phyloP scores from a whole-genome alignment of 257 asterid genomes.

The Penstemon barbatus region DNA sequence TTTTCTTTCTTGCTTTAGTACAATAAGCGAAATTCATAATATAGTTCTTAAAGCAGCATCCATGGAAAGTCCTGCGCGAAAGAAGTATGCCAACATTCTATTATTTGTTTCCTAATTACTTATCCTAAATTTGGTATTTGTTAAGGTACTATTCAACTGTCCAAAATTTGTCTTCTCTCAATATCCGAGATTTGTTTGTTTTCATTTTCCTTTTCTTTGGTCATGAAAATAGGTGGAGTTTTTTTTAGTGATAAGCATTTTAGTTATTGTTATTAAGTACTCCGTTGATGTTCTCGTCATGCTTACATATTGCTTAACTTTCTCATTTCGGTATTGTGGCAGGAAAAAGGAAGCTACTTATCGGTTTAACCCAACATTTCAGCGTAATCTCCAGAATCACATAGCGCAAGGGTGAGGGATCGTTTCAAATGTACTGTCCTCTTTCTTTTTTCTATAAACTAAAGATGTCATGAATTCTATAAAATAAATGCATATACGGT shows the following conservation, averaged over 20 bases:
- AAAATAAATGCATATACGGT: slow-evolving; percentile 21
- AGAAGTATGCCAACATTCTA: neutral
- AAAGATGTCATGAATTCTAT: neutral
- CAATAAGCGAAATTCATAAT: neutral
- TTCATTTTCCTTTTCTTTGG: neutral
- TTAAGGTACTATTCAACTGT: neutral
- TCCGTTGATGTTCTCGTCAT: slow-evolving; percentile 20
- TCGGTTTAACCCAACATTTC: slow-evolving; percentile 70
- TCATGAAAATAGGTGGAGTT: neutral
- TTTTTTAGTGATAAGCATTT: neutral
- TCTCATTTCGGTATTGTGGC: slow-evolving; percentile 36
- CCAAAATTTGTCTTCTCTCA: neutral
- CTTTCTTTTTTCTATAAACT: slow-evolving; percentile 13
- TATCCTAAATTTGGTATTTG: neutral
- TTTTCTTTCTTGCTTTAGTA: neutral
- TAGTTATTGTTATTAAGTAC: neutral
- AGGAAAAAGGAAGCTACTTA: slow-evolving; percentile 85
- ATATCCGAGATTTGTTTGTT: neutral
- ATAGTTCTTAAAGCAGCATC: neutral
- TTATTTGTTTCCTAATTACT: neutral
- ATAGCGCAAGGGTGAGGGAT: slow-evolving; percentile 74
- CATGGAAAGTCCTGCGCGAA: neutral
- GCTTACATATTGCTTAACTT: slow-evolving; percentile 22
- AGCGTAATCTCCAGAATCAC: slow-evolving; percentile 79
- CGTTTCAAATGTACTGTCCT: slow-evolving; percentile 18